A percentile compares a stretch with the other conserved stretches of the same genome.
These are phyloP conservation scores for Phaseolus coccineus DNA, from an alignment of 331 rosid genomes.

Conservation along the genomic window DNA sequence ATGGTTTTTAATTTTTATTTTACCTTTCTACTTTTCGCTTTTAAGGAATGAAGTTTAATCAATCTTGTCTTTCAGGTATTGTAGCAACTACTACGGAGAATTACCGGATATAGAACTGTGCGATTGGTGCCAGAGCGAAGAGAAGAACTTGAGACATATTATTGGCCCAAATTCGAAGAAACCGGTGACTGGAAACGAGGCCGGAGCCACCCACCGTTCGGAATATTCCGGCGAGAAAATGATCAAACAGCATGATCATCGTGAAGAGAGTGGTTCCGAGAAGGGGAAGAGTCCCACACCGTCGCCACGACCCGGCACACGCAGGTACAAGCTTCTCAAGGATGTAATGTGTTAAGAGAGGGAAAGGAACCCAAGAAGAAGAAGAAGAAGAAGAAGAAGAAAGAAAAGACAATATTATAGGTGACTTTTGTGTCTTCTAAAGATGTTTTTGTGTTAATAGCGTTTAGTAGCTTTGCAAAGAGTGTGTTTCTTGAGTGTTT, in stretches of 20 bases:
- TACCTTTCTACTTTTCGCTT: background rate
- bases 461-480: conserved; percentile 47
- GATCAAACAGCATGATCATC: conserved; percentile 66
- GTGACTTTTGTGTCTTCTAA: conserved; percentile 37
- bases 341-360: conserved; percentile 87
- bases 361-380: background rate
- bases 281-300: conserved; percentile 68
- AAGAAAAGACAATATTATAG: conserved; percentile 1
- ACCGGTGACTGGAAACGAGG: conserved; percentile 36
- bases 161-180: conserved; percentile 60
- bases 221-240: conserved; percentile 74
- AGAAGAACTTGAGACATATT: conserved; percentile 55
- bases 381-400: background rate
- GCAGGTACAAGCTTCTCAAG: conserved; percentile 99
- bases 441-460: conserved; percentile 49
- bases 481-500: conserved; percentile 46
- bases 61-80: conserved; percentile 56
- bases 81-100: conserved; percentile 91
- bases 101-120: conserved; percentile 74
- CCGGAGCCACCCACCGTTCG: conserved; percentile 59
- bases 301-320: conserved; percentile 80
- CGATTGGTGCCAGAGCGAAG: conserved; percentile 95
- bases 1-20: background rate
- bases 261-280: conserved; percentile 58
- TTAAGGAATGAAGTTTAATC: conserved; percentile 11